Conservation (phyloP, 257 asterid genomes). For the Fraxinus americana region DNA sequence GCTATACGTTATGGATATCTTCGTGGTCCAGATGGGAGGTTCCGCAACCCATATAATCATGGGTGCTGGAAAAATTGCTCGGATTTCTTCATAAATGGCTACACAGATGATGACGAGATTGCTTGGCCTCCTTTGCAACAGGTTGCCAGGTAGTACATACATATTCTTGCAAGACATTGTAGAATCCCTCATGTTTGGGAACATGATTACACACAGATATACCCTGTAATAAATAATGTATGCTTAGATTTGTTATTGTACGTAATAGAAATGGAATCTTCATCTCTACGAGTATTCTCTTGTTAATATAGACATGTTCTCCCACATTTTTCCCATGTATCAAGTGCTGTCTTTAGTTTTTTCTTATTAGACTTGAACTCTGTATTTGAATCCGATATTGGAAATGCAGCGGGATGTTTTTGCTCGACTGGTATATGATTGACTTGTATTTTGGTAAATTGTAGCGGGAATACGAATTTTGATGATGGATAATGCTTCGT, state of each 20-base stretch:
- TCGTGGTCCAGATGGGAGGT: conserved; percentile 88
- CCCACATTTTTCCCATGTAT: neutral
- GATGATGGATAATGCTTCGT: neutral
- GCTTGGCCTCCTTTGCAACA: conserved; percentile 92
- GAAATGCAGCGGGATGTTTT: neutral
- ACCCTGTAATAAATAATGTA: conserved; percentile 12
- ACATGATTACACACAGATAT: conserved; percentile 23
- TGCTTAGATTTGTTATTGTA: conserved; percentile 1
- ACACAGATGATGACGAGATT: conserved; percentile 77
- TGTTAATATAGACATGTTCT: conserved; percentile 21
- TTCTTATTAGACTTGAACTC: neutral
- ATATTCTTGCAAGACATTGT: conserved; percentile 1
- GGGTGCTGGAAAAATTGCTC: conserved; percentile 92
- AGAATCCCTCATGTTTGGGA: conserved; percentile 26
- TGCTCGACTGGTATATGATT: neutral
- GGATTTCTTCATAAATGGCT: conserved; percentile 74
- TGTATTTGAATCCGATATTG: neutral
- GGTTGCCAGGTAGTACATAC: conserved; percentile 42
- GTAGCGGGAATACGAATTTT: neutral
- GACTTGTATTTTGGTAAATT: neutral
- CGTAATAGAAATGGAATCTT: conserved; percentile 23
- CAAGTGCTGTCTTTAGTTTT: neutral
- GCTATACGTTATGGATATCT: conserved; percentile 83
- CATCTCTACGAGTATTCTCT: conserved; percentile 18
- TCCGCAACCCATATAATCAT: conserved; percentile 88